Percentiles rank a stretch among this genome's conserved stretches.
phyloP scores from a whole-genome alignment of 768 basidiomycete species.

The Suillus placidus region DNA sequence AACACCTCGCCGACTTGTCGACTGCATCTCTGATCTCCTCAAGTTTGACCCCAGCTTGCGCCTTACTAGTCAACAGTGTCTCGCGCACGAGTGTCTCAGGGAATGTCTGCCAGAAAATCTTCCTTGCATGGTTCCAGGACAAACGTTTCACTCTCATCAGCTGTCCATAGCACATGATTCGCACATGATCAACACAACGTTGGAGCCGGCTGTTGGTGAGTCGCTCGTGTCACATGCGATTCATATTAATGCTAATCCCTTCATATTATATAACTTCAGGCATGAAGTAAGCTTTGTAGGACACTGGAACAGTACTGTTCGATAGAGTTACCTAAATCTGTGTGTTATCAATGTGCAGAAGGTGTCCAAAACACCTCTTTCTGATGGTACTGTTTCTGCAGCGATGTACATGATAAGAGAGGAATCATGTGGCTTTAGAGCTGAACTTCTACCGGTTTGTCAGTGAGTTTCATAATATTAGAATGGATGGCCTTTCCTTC shows the following conservation, averaged over 20 bases:
- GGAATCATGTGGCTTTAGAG: neutral
- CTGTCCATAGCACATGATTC: neutral
- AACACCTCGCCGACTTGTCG: slow-evolving; percentile 78
- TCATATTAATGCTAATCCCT: neutral
- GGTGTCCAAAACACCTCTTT: neutral
- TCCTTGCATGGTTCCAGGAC: slow-evolving; percentile 56
- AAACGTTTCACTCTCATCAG: neutral
- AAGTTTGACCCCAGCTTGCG: slow-evolving; percentile 89
- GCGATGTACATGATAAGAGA: neutral
- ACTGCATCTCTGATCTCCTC: slow-evolving; percentile 90
- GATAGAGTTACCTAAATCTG: neutral
- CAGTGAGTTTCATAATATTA: neutral
- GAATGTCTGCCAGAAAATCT: slow-evolving; percentile 73
- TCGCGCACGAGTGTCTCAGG: slow-evolving; percentile 85
- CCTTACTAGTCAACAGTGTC: slow-evolving; percentile 82
- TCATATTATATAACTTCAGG: neutral
- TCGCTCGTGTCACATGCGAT: neutral
- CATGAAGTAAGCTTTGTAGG: neutral
- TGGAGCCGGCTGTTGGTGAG: neutral
- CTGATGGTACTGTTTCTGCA: neutral
- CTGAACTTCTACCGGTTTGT: neutral
- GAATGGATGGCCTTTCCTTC: neutral
- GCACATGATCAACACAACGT: neutral
- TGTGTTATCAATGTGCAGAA: neutral
- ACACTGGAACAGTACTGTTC: neutral